A percentile compares a stretch with the other conserved stretches of the same genome.
Evolutionary conservation across 768 basidiomycete species (phyloP).

Genomic region (Udeniomyces megalosporus): DNA sequence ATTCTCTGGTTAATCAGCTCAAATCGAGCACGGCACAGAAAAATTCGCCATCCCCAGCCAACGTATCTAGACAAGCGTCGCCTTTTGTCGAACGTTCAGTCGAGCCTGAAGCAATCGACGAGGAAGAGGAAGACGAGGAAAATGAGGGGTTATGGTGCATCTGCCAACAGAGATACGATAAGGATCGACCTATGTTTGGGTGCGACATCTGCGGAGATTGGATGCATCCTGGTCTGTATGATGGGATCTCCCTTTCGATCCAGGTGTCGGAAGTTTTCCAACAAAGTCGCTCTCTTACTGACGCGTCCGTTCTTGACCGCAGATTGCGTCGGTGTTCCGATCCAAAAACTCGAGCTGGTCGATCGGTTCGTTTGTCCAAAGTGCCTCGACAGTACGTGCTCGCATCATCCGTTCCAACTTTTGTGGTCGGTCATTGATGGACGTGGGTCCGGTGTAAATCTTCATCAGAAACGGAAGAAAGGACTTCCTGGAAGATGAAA

Average conservation of each 20-base stretch:
- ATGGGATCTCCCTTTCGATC: no score
- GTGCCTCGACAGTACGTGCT: constrained; percentile 53
- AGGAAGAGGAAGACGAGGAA: constrained; percentile 28
- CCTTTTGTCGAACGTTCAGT: no score
- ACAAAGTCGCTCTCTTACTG: no score
- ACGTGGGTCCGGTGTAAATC: background rate
- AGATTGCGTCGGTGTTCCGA: constrained; percentile 63
- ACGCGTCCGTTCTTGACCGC: no score
- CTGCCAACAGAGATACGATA: constrained; percentile 73
- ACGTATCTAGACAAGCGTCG: no score
- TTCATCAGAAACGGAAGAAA: constrained; percentile 38
- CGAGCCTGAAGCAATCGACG: no score
- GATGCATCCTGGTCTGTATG: constrained; percentile 51
- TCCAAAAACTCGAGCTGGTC: constrained; percentile 67
- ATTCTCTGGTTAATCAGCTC: no score
- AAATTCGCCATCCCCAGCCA: no score
- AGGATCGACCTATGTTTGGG: constrained; percentile 79
- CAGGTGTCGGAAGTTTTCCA: no score
- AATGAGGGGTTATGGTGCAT: constrained; percentile 73
- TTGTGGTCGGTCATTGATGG: background rate
- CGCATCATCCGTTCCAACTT: background rate
- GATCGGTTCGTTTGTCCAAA: constrained; percentile 82
- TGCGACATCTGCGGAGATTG: constrained; percentile 93
- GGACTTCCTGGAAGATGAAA: constrained; percentile 26
- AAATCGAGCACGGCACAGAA: no score